Evolutionary conservation across 2,329 filamentous ascomycete species (phyloP).

Genomic region (Sarocladium brachiariae): DNA sequence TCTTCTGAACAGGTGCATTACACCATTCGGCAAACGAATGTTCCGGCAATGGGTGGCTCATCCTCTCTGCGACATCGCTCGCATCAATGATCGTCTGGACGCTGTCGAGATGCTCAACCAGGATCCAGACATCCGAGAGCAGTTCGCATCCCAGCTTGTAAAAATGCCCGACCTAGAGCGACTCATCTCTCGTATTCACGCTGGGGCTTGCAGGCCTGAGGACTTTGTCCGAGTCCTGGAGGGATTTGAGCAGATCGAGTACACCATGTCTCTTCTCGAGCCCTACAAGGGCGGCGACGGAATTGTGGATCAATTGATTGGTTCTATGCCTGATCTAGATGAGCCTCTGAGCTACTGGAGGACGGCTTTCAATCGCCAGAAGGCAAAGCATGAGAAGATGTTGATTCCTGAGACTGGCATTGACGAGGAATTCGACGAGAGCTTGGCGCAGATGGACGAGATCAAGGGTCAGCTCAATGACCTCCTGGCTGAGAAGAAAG

Average conservation of each 20-base stretch:
- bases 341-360: conserved; percentile 78
- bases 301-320: conserved; percentile 75
- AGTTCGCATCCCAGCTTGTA: conserved; percentile 79
- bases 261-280: conserved; percentile 75
- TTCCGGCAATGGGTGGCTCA: conserved; percentile 98
- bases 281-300: conserved; percentile 71
- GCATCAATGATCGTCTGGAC: conserved; percentile 90
- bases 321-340: conserved; percentile 77
- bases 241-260: conserved; percentile 96
- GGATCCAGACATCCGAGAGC: conserved; percentile 71
- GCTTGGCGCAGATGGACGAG: conserved; percentile 66
- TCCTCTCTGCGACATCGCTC: conserved; percentile 75
- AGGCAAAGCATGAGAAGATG: conserved; percentile 71
- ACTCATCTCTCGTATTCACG: conserved; percentile 89
- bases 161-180: conserved; percentile 93
- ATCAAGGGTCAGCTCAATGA: conserved; percentile 67
- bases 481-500: conserved; percentile 64
- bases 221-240: conserved; percentile 93
- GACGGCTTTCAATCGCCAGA: conserved; percentile 77
- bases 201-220: conserved; percentile 78
- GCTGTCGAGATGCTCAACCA: conserved; percentile 90
- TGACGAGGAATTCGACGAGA: conserved; percentile 86
- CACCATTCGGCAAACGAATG: conserved; percentile 92
- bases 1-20: conserved; percentile 88
- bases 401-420: conserved; percentile 82